These are phyloP conservation scores for Ustilaginoidea virens DNA, from an alignment of 2,329 filamentous ascomycete genomes.

Conservation along the genomic window DNA sequence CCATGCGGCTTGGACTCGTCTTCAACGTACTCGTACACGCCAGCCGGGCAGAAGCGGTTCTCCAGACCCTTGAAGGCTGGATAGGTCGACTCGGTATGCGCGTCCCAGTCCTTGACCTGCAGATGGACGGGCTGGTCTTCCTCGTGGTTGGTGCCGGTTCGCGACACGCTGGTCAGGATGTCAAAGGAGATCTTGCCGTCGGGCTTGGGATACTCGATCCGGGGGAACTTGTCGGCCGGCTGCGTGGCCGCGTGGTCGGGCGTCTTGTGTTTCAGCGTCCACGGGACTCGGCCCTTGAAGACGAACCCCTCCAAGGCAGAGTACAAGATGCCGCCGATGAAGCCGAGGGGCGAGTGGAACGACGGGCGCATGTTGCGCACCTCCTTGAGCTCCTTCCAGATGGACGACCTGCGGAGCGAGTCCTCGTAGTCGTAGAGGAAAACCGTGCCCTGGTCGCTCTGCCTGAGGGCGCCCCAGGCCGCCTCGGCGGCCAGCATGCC, in stretches of 20 bases:
- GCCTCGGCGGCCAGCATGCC: slow-evolving; percentile 94
- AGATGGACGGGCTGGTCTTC: slow-evolving; percentile 96
- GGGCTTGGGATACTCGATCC: slow-evolving; percentile 94
- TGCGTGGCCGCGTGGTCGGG: slow-evolving; percentile 69
- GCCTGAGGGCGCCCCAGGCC: slow-evolving; percentile 58
- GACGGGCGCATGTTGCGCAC: slow-evolving; percentile 96
- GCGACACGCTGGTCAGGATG: slow-evolving; percentile 85
- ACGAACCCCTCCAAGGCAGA: slow-evolving; percentile 85
- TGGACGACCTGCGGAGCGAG: slow-evolving; percentile 64
- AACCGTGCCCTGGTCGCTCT: slow-evolving; percentile 48
- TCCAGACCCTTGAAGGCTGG: slow-evolving; percentile 84
- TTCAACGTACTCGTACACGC: slow-evolving; percentile 96
- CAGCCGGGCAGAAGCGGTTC: slow-evolving; percentile 92
- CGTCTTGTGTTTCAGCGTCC: slow-evolving; percentile 78
- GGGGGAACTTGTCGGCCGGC: slow-evolving; percentile 59
- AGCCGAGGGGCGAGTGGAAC: slow-evolving; percentile 73
- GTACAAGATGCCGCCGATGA: slow-evolving; percentile 84
- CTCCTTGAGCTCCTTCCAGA: slow-evolving; percentile 89
- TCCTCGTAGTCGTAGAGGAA: slow-evolving; percentile 95
- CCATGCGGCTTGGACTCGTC: slow-evolving; percentile 75
- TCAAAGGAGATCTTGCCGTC: slow-evolving; percentile 93
- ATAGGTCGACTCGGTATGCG: slow-evolving; percentile 69
- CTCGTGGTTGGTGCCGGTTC: slow-evolving; percentile 95
- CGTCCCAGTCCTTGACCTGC: slow-evolving; percentile 90
- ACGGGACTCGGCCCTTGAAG: slow-evolving; percentile 71